Percentiles rank a stretch among this genome's conserved stretches.
phyloP scores from a whole-genome alignment of 176 grass and related monocot genomes.

The Carex myosuroides region DNA sequence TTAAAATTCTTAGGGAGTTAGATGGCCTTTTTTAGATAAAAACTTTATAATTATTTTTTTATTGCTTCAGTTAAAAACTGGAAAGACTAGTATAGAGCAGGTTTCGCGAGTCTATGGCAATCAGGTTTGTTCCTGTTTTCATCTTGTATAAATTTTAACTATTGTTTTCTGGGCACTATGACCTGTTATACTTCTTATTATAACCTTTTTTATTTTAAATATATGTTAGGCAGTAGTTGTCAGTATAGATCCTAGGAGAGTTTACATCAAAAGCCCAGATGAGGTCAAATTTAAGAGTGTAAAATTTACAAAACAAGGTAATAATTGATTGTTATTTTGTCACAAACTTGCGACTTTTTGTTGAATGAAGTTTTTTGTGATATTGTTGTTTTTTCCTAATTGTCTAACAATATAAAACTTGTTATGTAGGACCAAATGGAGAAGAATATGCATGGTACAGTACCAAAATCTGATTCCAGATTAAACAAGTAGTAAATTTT shows the following conservation, averaged over 20 bases:
- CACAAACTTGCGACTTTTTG: background rate
- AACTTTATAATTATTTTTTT: background rate
- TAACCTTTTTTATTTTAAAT: slow-evolving; percentile 18
- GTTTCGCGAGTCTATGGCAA: slow-evolving; percentile 95
- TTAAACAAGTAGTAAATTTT: slow-evolving; percentile 9
- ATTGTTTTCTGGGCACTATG: background rate
- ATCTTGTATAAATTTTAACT: background rate
- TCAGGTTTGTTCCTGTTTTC: slow-evolving; percentile 44
- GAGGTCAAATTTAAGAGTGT: slow-evolving; percentile 80
- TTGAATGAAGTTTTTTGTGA: slow-evolving; percentile 4
- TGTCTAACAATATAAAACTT: slow-evolving; percentile 12
- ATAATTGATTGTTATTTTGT: background rate
- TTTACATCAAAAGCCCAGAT: slow-evolving; percentile 72
- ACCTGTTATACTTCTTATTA: slow-evolving; percentile 1
- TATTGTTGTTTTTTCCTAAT: slow-evolving; percentile 22
- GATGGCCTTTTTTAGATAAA: slow-evolving; percentile 5
- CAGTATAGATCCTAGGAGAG: slow-evolving; percentile 87
- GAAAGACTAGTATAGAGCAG: slow-evolving; percentile 91
- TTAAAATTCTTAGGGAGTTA: background rate
- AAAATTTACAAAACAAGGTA: slow-evolving; percentile 71
- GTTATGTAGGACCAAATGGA: slow-evolving; percentile 59
- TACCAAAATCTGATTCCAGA: slow-evolving; percentile 2
- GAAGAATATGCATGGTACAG: slow-evolving; percentile 96
- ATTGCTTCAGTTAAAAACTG: slow-evolving; percentile 52
- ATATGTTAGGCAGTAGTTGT: slow-evolving; percentile 80